phyloP scores from a whole-genome alignment of 768 basidiomycete species.

The Artomyces pyxidatus region DNA sequence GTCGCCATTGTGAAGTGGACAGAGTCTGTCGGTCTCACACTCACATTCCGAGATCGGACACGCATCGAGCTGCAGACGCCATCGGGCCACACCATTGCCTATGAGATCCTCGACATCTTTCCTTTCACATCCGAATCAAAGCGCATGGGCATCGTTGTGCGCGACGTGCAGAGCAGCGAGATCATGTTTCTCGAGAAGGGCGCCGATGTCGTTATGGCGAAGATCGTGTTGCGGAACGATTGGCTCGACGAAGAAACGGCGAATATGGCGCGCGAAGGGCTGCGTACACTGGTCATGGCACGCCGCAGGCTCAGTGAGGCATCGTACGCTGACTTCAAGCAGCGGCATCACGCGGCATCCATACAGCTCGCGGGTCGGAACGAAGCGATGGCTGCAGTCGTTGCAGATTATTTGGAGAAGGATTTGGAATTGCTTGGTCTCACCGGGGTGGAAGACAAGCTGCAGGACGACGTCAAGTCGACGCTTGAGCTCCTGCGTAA shows the following conservation, averaged over 20 bases:
- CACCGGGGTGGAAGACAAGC: conserved; percentile 98
- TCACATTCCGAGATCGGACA: conserved; percentile 84
- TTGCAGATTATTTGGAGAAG: conserved; percentile 70
- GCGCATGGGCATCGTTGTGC: conserved; percentile 96
- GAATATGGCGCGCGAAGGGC: conserved; percentile 96
- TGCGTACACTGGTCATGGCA: conserved; percentile 90
- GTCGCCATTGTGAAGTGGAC: conserved; percentile 99
- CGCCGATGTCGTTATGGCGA: conserved; percentile 96
- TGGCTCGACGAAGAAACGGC: conserved; percentile 99
- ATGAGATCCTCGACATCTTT: conserved; percentile 89
- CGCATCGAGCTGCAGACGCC: conserved; percentile 80
- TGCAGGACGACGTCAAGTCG: conserved; percentile 94
- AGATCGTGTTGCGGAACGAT: conserved; percentile 92
- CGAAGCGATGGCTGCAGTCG: conserved; percentile 70
- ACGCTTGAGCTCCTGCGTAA: conserved; percentile 90
- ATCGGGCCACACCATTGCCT: conserved; percentile 51
- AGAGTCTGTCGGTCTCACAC: conserved; percentile 84
- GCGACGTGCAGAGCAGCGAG: conserved; percentile 66
- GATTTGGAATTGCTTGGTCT: conserved; percentile 89
- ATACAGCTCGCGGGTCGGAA: conserved; percentile 71
- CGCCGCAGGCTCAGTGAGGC: conserved; percentile 66
- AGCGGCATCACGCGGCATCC: conserved; percentile 67
- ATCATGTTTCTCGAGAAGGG: conserved; percentile 93
- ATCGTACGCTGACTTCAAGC: conserved; percentile 67
- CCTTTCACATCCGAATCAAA: conserved; percentile 99